These are phyloP conservation scores for Proliferodiscus dingleyae DNA, from an alignment of 2,329 filamentous ascomycete species.

Conservation along the genomic window DNA sequence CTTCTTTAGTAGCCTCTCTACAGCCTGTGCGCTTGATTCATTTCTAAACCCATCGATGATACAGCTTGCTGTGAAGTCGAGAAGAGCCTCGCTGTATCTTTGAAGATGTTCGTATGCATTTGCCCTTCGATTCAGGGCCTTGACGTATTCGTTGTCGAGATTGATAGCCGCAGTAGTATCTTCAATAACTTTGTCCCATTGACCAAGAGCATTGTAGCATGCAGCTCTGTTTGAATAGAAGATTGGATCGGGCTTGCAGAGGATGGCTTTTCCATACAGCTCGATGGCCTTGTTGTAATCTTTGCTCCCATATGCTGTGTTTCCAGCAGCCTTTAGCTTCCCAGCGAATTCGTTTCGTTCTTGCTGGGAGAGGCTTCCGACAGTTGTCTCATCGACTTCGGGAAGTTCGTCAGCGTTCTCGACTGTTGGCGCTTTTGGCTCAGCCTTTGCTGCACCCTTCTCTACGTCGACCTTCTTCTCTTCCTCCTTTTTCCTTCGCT, in stretches of 20 bases:
- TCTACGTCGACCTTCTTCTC: slow-evolving; percentile 64
- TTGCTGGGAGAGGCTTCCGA: slow-evolving; percentile 48
- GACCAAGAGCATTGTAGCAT: slow-evolving; percentile 87
- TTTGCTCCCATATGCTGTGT: slow-evolving; percentile 93
- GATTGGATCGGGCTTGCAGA: slow-evolving; percentile 95
- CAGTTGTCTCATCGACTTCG: slow-evolving; percentile 55
- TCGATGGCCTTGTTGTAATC: slow-evolving; percentile 92
- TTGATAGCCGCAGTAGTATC: slow-evolving; percentile 93
- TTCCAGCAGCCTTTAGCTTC: slow-evolving; percentile 91
- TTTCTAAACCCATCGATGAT: slow-evolving; percentile 98
- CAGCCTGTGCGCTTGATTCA: slow-evolving; percentile 78
- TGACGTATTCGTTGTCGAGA: slow-evolving; percentile 93
- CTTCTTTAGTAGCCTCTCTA: slow-evolving; percentile 92
- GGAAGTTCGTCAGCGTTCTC: slow-evolving; percentile 65
- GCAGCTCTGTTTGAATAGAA: slow-evolving; percentile 99
- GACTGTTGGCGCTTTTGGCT: slow-evolving; percentile 46
- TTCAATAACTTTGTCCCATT: slow-evolving; percentile 95
- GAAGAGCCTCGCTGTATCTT: slow-evolving; percentile 86
- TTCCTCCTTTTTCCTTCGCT: slow-evolving; percentile 79
- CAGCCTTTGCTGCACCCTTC: slow-evolving; percentile 41
- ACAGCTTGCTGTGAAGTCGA: slow-evolving; percentile 98
- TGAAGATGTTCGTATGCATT: slow-evolving; percentile 94
- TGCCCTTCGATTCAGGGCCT: slow-evolving; percentile 92
- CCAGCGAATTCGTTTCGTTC: slow-evolving; percentile 82
- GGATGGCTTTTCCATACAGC: slow-evolving; percentile 89